phyloP scores from a whole-genome alignment of 2,329 filamentous ascomycete genomes.

The Ascochyta koolunga region DNA sequence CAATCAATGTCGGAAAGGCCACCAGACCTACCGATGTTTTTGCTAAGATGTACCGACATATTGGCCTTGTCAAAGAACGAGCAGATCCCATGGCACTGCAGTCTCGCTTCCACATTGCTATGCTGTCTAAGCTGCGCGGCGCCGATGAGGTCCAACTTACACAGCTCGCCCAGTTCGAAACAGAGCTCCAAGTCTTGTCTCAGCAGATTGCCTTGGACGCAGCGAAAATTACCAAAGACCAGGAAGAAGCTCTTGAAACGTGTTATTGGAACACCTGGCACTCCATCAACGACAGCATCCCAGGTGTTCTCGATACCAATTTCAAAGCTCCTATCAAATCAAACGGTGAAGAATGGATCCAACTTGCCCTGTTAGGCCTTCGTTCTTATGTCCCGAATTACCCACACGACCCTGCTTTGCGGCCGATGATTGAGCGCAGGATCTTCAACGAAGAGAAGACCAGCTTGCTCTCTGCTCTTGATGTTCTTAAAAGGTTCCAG shows the following conservation, averaged over 20 bases:
- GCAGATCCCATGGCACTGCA: conserved; percentile 33
- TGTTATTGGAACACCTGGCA: conserved; percentile 33
- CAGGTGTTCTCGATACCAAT: conserved; percentile 39
- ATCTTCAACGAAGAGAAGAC: conserved; percentile 63
- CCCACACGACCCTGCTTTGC: conserved; percentile 78
- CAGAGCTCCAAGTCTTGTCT: conserved; percentile 48
- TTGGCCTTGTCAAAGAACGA: conserved; percentile 30
- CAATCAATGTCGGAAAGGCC: conserved; percentile 12
- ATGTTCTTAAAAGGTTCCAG: conserved; percentile 70
- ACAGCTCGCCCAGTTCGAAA: conserved; percentile 50
- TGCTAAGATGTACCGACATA: conserved; percentile 30
- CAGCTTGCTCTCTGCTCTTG: conserved; percentile 63
- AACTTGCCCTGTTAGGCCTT: conserved; percentile 75
- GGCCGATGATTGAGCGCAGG: conserved; percentile 66
- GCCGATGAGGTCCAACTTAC: conserved; percentile 47
- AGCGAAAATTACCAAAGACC: conserved; percentile 40
- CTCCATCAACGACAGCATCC: conserved; percentile 26
- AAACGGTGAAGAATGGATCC: conserved; percentile 66
- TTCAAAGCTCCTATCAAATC: conserved; percentile 2
- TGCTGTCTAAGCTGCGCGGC: conserved; percentile 35
- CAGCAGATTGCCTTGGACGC: conserved; percentile 45
- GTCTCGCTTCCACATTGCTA: conserved; percentile 36
- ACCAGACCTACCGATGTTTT: conserved; percentile 26
- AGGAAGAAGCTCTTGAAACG: conserved; percentile 32
- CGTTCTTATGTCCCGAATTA: conserved; percentile 85